Percentiles rank a stretch among this genome's conserved stretches.
These are phyloP conservation scores for Leishmania aethiopica DNA, from an alignment of 208 protist genomes.

Conservation along the genomic window DNA sequence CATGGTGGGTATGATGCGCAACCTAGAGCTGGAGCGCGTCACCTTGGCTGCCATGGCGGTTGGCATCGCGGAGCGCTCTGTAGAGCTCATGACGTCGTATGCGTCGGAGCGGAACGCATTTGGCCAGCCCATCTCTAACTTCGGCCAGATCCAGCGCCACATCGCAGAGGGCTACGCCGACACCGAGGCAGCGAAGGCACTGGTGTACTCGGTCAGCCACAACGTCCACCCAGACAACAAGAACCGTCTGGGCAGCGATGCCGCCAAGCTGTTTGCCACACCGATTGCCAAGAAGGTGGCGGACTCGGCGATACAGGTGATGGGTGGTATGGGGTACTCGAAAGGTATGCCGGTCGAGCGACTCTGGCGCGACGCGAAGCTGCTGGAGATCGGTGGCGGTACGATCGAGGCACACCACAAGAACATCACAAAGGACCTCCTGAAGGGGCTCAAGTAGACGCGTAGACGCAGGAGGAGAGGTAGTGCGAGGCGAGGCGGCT, in stretches of 20 bases:
- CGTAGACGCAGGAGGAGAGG: background rate
- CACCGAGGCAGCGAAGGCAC: slow-evolving; percentile 82
- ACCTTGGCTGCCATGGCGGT: slow-evolving; percentile 81
- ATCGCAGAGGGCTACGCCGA: slow-evolving; percentile 95
- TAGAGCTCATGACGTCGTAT: slow-evolving; percentile 88
- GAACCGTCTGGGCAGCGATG: slow-evolving; percentile 90
- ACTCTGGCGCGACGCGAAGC: slow-evolving; percentile 95
- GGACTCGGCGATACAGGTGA: slow-evolving; percentile 94
- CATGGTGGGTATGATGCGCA: slow-evolving; percentile 82
- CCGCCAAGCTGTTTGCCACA: slow-evolving; percentile 93
- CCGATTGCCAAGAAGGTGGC: slow-evolving; percentile 94
- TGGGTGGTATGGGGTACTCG: slow-evolving; percentile 96
- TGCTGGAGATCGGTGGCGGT: slow-evolving; percentile 93
- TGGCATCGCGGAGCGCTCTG: slow-evolving; percentile 79
- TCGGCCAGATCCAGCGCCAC: slow-evolving; percentile 96
- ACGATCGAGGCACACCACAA: slow-evolving; percentile 87
- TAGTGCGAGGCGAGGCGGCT: background rate
- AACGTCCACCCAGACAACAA: slow-evolving; percentile 57
- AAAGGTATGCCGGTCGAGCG: slow-evolving; percentile 95
- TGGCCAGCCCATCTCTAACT: slow-evolving; percentile 88
- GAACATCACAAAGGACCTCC: slow-evolving; percentile 80
- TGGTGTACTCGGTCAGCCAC: slow-evolving; percentile 91
- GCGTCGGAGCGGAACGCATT: slow-evolving; percentile 92
- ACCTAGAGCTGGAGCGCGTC: slow-evolving; percentile 82
- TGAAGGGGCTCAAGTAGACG: slow-evolving; percentile 23